Evolutionary conservation across 2,329 filamentous ascomycete genomes (phyloP), one percentile per base, ranked within the genome.

Genomic region (Zarea fungicola): DNA sequence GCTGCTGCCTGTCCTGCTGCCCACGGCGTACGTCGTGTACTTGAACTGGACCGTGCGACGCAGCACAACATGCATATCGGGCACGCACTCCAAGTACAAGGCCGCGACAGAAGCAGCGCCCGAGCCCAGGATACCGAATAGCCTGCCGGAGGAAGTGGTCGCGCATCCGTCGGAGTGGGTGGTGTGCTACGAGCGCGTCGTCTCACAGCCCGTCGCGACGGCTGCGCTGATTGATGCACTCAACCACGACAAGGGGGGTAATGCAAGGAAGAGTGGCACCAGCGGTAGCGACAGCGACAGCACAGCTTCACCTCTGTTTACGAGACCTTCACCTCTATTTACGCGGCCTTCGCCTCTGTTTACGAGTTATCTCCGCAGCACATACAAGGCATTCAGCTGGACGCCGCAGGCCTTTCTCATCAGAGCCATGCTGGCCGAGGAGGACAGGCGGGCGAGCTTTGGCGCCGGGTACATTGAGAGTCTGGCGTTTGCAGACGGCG

Each of bases 381-480:
- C 61, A 3, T 63, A 66, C 50, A 46, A 52, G 14, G 62, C 65
- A 2, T 68, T 67, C 40, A 55, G 55, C 43, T 59, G 58, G 56
- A 64, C 63, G 3, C 65, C 66, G 2, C 62, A 65, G 51, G 63
- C 63, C 5, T 52, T 62, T 4, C 18, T 61, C 2, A 60, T 68
- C 29, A 55, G 60, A 26, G 35, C 52, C 11, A 42, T 61, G 14
- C 45, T 63, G 14, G 42, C 52, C 3, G 56, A 62, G 16, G 42
- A 46, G 7, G 47, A 50, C 2, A 51, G 50, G 23, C 51, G 44
- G 11, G 49, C 42, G 16, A 62, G 57, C 10, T 65, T 67, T 42
- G 56, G 59, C 22, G 14, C 50, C 4, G 48, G 45, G 16, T 57
- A 55, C 50, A 59, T 67, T 16, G 35, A 48, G 1, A 25, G 25